Evolutionary conservation across 306 rosid species (phyloP).

Genomic region (Prunus dulcis): DNA sequence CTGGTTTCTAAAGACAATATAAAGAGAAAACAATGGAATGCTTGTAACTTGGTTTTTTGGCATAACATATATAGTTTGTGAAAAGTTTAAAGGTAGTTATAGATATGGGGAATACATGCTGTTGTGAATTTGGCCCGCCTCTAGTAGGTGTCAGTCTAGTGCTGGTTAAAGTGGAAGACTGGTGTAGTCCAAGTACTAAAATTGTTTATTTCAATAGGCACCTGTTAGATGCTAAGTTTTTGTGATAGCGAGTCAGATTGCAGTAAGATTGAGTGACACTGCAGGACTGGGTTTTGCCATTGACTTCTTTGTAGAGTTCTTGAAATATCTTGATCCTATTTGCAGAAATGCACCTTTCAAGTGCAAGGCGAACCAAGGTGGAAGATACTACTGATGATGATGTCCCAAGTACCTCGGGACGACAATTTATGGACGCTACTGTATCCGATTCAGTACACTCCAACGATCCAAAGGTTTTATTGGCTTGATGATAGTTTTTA

Average conservation of each 20-base stretch:
- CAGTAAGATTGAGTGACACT: neutral
- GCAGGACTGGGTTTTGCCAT: neutral
- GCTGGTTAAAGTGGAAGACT: neutral
- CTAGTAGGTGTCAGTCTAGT: neutral
- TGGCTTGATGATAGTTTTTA: slow-evolving; percentile 11
- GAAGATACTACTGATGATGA: slow-evolving; percentile 90
- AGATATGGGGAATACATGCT: neutral
- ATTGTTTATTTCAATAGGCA: neutral
- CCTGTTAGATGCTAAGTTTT: neutral
- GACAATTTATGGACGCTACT: slow-evolving; percentile 66
- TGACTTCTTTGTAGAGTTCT: neutral
- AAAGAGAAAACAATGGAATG: neutral
- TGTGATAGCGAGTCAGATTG: neutral
- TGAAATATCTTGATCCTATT: slow-evolving; percentile 16
- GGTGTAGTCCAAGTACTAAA: neutral
- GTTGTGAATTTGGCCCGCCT: neutral
- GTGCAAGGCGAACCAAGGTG: slow-evolving; percentile 70
- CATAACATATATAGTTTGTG: neutral
- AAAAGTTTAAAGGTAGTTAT: neutral
- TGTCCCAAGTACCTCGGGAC: slow-evolving; percentile 90
- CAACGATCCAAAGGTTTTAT: slow-evolving; percentile 61
- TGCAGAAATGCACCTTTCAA: slow-evolving; percentile 86
- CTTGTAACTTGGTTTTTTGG: neutral
- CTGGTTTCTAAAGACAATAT: neutral
- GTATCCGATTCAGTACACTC: slow-evolving; percentile 44